These are phyloP conservation scores for Cryphonectria radicalis DNA, from an alignment of 2,329 filamentous ascomycete species.

Conservation along the genomic window DNA sequence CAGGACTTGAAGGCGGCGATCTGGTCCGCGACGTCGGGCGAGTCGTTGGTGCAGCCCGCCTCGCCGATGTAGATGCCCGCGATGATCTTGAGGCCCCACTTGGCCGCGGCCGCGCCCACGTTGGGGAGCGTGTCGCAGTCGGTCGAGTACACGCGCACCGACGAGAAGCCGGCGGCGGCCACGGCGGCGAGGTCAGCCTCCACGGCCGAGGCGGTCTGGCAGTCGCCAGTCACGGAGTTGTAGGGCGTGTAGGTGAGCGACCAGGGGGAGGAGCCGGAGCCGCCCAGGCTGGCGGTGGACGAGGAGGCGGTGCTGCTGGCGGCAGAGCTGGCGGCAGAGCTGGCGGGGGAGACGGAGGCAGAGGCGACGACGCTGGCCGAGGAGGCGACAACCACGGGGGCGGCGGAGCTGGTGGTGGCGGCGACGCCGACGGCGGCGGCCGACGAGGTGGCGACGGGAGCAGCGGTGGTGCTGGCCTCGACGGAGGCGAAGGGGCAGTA, in stretches of 20 bases:
- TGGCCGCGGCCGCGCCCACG: slow-evolving; percentile 71
- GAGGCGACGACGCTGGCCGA: slow-evolving; percentile 36
- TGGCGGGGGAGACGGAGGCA: slow-evolving; percentile 33
- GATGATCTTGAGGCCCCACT: slow-evolving; percentile 76
- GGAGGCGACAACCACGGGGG: slow-evolving; percentile 35
- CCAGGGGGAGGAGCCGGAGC: slow-evolving; percentile 57
- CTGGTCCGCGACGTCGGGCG: slow-evolving; percentile 71
- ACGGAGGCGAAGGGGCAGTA: slow-evolving; percentile 69
- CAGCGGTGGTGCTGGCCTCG: slow-evolving; percentile 41
- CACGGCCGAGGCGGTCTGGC: slow-evolving; percentile 67
- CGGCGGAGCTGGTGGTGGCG: slow-evolving; percentile 37
- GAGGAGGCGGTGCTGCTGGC: slow-evolving; percentile 30
- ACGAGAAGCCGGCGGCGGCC: slow-evolving; percentile 67
- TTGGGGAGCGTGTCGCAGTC: slow-evolving; percentile 83
- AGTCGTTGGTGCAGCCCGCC: slow-evolving; percentile 60
- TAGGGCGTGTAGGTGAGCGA: slow-evolving; percentile 85
- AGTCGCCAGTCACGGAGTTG: slow-evolving; percentile 57
- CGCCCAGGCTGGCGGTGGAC: slow-evolving; percentile 37
- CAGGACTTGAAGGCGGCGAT: slow-evolving; percentile 73
- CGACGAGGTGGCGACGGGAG: slow-evolving; percentile 29
- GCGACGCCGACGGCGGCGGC: slow-evolving; percentile 32
- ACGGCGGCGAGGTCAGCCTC: slow-evolving; percentile 64
- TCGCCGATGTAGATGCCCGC: slow-evolving; percentile 84
- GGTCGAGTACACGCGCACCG: slow-evolving; percentile 85
- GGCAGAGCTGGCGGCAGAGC: slow-evolving; percentile 32